Conservation (phyloP, 2,329 filamentous ascomycete genomes). For the Aspergillus terreus region DNA sequence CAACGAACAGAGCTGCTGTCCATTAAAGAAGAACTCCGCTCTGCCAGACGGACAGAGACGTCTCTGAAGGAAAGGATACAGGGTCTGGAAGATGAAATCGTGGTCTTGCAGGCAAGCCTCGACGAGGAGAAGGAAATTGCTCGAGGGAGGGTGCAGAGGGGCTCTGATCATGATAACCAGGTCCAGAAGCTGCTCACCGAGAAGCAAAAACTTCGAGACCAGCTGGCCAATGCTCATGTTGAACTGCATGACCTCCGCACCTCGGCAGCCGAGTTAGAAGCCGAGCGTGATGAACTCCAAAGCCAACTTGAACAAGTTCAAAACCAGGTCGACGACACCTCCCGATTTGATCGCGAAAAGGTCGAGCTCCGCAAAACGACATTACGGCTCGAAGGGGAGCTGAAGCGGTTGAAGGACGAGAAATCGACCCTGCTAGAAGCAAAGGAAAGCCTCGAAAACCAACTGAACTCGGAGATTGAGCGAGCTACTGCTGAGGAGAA, state of each 20-base stretch:
- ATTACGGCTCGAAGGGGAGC: constrained; percentile 63
- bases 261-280: constrained; percentile 56
- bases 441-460: constrained; percentile 57
- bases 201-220: constrained; percentile 61
- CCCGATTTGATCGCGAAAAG: constrained; percentile 64
- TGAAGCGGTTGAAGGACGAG: constrained; percentile 63
- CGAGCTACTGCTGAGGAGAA: constrained; percentile 64
- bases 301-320: constrained; percentile 55
- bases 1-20: constrained; percentile 63
- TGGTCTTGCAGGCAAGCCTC: constrained; percentile 63
- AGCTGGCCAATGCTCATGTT: constrained; percentile 56
- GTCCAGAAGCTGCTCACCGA: constrained; percentile 57
- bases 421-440: constrained; percentile 56
- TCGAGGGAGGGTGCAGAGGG: constrained; percentile 54
- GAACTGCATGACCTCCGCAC: constrained; percentile 59
- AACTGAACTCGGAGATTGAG: constrained; percentile 64
- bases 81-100: constrained; percentile 70
- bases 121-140: constrained; percentile 63
- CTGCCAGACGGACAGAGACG: constrained; percentile 62
- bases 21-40: constrained; percentile 66
- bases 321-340: constrained; percentile 55
- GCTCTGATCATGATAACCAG: constrained; percentile 57
- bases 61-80: constrained; percentile 62
- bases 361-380: constrained; percentile 65
- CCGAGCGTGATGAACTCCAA: constrained; percentile 65